Evolutionary conservation across 192 early-diverging fungal species (phyloP).

Genomic region (Neocallimastix lanati): DNA sequence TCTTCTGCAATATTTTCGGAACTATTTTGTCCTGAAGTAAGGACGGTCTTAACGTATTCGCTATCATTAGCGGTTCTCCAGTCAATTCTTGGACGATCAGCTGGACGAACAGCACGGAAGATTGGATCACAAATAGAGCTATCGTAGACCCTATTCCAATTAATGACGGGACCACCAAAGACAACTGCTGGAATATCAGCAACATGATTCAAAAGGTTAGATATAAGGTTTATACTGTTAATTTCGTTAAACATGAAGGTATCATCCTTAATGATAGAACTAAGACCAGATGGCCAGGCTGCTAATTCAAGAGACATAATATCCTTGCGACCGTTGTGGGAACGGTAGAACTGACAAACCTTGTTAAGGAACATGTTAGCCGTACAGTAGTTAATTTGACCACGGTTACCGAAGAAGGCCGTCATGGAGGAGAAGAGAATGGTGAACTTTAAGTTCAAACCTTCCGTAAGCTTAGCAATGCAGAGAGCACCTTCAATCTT

Average conservation of each 20-base stretch:
- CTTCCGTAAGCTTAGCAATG: not conserved
- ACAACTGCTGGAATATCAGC: not conserved
- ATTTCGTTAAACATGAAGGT: not conserved
- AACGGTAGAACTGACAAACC: not conserved
- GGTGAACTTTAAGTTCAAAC: not conserved
- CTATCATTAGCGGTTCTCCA: not conserved
- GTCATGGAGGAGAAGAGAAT: not conserved
- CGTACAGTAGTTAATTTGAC: not conserved
- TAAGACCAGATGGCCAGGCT: not conserved
- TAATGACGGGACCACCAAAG: not conserved
- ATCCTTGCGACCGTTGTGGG: not conserved
- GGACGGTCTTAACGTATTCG: not conserved
- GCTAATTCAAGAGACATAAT: not conserved
- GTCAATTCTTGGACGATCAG: not conserved
- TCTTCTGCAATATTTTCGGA: too few relatives aligned
- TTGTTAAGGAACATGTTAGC: not conserved
- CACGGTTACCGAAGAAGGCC: not conserved
- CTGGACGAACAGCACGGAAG: not conserved
- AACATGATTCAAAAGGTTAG: not conserved
- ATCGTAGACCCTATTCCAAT: not conserved
- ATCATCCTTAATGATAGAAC: not conserved
- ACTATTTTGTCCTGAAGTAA: too few relatives aligned
- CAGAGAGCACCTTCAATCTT: not conserved
- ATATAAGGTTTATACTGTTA: not conserved
- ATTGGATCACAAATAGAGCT: not conserved